Percentiles rank a stretch among this genome's conserved stretches.
phyloP scores from a whole-genome alignment of 73 alveolate genomes.

The Stentor coeruleus region DNA sequence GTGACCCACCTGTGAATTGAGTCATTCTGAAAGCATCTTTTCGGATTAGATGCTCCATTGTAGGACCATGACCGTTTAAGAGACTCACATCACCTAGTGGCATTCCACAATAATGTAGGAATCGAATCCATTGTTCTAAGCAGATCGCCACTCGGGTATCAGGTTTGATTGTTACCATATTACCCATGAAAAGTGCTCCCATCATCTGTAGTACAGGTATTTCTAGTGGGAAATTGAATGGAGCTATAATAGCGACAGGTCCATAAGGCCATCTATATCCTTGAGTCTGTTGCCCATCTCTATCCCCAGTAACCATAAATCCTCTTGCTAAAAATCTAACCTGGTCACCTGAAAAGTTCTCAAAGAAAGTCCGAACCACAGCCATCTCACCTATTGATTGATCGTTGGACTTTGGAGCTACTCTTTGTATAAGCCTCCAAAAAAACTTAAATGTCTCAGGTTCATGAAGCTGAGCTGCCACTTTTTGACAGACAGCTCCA shows the following conservation, averaged over 20 bases:
- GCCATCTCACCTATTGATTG: constrained; percentile 62
- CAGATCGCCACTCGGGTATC: constrained; percentile 75
- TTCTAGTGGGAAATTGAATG: constrained; percentile 92
- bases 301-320: constrained; percentile 68
- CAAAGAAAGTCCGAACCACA: constrained; percentile 66
- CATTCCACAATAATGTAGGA: constrained; percentile 54
- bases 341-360: constrained; percentile 85
- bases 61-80: constrained; percentile 46
- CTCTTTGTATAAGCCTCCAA: constrained; percentile 62
- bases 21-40: constrained; percentile 37
- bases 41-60: constrained; percentile 47
- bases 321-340: constrained; percentile 70
- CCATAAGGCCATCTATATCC: constrained; percentile 86
- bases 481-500: constrained; percentile 74
- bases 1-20: constrained; percentile 70
- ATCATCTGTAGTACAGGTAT: constrained; percentile 74
- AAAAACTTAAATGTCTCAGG: constrained; percentile 70
- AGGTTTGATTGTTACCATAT: constrained; percentile 61
- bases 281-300: constrained; percentile 60
- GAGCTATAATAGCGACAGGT: constrained; percentile 67
- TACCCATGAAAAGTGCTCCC: constrained; percentile 78
- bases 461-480: constrained; percentile 57
- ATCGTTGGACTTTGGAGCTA: constrained; percentile 65
- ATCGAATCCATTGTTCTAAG: constrained; percentile 75
- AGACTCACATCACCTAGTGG: constrained; percentile 38